Base-by-base conservation (phyloP, 345 rosid genomes). In the Orychophragmus violaceus region DNA sequence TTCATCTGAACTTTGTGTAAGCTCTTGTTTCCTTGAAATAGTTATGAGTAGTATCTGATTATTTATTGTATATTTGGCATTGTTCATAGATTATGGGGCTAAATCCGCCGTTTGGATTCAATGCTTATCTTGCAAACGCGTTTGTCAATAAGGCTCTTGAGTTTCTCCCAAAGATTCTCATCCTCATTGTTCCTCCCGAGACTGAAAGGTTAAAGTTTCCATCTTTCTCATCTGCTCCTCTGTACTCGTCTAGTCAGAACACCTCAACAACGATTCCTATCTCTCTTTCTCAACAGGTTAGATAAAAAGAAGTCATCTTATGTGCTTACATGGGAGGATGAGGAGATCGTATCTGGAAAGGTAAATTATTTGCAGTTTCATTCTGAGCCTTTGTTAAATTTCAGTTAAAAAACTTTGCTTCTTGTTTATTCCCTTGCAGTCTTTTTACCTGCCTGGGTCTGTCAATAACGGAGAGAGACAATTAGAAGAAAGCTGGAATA, bases 91-190 rank as follows among this genome's bases (percentile, higher is more conserved):
- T 94, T 66, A 85, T 90, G 96, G 97, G 99, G 70, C 70, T 90
- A 65, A 94, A 90, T 79, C 99, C 99, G 70, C 99, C 99, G 37
- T 94, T 94, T 75, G 99, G 99, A 68, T 76, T 83, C 62, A 83
- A 82, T 71, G 89, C 86, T 49, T 74, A 76, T 67, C 81, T 79
- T 77, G 99, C 96, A 23, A 87, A 90, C 80, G 77, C 78, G 82
- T 88, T 94, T 59, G 82, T 94, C 37, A 61, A 81, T 8, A 85
- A 85, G 82, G 96, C 97, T 66, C 97, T 94, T 45, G 79, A 85
- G 62, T 94, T 94, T 78, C 79, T 81, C 44, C 99, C 99, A 29
- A 94, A 94, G 77, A 89, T 90, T 48, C 78, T 90, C 62, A 80
- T 94, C 64, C 90, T 94, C 70, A 87, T 94, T 51, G 99, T 87